Base-by-base conservation (phyloP, 345 rosid species). In the Microcos paniculata region DNA sequence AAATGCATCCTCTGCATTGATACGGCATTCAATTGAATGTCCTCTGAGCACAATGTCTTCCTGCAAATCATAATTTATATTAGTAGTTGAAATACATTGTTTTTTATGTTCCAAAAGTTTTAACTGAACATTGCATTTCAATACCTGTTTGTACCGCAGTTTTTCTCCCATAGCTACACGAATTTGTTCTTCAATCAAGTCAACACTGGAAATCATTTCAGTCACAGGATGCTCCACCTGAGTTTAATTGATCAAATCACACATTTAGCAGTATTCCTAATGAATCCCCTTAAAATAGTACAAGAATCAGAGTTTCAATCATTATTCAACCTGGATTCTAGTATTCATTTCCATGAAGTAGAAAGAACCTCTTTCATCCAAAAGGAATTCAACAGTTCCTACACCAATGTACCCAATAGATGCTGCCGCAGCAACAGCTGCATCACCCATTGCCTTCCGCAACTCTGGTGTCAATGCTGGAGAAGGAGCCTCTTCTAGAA, bases 301-400 rank as follows among this genome's bases (percentile, higher is more conserved):
- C 72, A 62, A 28, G 12, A 19, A 73, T 49, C 46, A 48, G 42
- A 72, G 19, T 65, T 52, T 35, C 13, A 71, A 53, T 62, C 46
- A 15, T 46, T 31, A 58, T 59, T 73, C 26, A 59, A 93, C 99
- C 99, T 96, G 99, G 80, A 96, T 93, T 81, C 99, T 88, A 72
- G 99, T 93, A 82, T 93, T 96, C 99, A 96, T 96, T 90, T 96
- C 99, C 99, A 96, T 96, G 87, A 96, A 96, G 84, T 91, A 96
- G 85, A 96, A 96, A 73, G 90, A 87, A 71, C 99, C 98, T 85
- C 99, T 92, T 80, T 96, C 98, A 78, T 96, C 99, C 88, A 96
- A 84, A 83, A 96, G 99, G 80, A 96, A 96, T 78, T 96, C 99
- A 12, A 96, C 88, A 3, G 98, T 96, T 71, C 99, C 99, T 55